Evolutionary conservation across 1,284 basidiomycete species (phyloP).

Genomic region (Stygiomarasmius scandens): DNA sequence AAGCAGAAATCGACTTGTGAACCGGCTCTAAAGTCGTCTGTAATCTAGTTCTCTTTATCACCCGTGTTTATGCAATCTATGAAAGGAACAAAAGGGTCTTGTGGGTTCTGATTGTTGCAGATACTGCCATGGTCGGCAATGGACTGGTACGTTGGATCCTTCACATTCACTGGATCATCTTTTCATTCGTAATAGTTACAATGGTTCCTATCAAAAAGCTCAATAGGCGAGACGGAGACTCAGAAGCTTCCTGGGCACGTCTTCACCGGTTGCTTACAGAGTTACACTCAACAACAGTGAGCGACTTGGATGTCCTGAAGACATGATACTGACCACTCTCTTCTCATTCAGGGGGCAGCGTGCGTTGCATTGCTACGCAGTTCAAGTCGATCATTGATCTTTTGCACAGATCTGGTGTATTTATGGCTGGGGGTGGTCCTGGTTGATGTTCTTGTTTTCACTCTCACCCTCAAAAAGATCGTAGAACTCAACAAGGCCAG

Average conservation of each 20-base stretch:
- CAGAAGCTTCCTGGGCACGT: no score
- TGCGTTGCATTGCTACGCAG: neutral
- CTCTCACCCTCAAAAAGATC: constrained; percentile 9
- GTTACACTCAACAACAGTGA: constrained; percentile 4
- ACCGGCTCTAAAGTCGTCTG: neutral
- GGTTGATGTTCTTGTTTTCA: constrained; percentile 5
- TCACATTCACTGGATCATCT: neutral
- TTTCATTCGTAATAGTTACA: neutral
- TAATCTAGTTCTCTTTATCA: constrained; percentile 6
- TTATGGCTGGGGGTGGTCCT: constrained; percentile 8
- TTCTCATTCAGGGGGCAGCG: constrained; percentile 5
- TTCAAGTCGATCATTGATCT: neutral
- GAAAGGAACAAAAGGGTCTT: neutral
- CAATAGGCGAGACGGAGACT: neutral
- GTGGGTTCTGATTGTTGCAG: neutral
- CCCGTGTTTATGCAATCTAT: constrained; percentile 7
- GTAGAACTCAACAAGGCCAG: neutral
- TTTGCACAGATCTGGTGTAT: constrained; percentile 4
- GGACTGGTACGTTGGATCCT: neutral
- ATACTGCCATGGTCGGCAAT: constrained; percentile 3
- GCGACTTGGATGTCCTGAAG: neutral
- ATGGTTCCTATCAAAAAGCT: neutral
- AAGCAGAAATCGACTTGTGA: neutral
- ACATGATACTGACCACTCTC: no score
- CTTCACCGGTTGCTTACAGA: neutral